Base-by-base conservation (phyloP, 2,329 filamentous ascomycete genomes). In the Pseudogymnoascus sp. region DNA sequence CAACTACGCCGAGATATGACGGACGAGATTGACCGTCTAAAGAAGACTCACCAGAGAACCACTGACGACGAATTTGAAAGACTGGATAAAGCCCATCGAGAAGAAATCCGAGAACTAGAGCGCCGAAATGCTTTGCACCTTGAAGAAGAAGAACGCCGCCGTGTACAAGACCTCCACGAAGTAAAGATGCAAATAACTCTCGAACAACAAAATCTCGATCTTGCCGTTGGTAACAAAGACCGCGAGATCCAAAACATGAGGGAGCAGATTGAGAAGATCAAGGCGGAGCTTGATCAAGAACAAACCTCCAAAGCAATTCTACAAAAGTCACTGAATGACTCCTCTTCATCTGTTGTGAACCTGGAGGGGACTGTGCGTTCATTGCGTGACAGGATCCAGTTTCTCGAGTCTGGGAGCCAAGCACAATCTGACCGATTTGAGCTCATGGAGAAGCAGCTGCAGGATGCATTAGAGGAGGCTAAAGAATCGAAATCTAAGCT, bases 361-460 rank as follows among this genome's bases (percentile, higher is more conserved):
- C 79, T 96, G 10, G 91, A 96, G 68, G 87, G 86, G 36, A 86
- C 89, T 23, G 87, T 90, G 67, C 86, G 87, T 67, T 88, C 88
- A 2, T 82, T 96, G 67, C 85, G 87, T 68, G 90, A 90, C 1
- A 90, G 93, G 69, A 89, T 96, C 64, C 87, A 93, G 68, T 96
- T 96, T 72, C 83, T 97, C 17, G 91, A 97, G 74, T 95, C 91
- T 0, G 91, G 92, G 71, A 92, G 86, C 74, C 90, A 96, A 75
- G 89, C 91, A 13, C 92, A 97, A 70, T 95, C 92, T 0, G 85
- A 93, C 70, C 87, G 90, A 10, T 96, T 93, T 75, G 86, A 90
- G 42, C 86, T 85, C 63, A 90, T 96, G 78, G 89, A 96, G 71
- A 82, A 87, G 47, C 83, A 88, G 62, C 86, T 96, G 71, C 88